Conservation (phyloP, 2,329 filamentous ascomycete species). For the Fusarium circinatum region DNA sequence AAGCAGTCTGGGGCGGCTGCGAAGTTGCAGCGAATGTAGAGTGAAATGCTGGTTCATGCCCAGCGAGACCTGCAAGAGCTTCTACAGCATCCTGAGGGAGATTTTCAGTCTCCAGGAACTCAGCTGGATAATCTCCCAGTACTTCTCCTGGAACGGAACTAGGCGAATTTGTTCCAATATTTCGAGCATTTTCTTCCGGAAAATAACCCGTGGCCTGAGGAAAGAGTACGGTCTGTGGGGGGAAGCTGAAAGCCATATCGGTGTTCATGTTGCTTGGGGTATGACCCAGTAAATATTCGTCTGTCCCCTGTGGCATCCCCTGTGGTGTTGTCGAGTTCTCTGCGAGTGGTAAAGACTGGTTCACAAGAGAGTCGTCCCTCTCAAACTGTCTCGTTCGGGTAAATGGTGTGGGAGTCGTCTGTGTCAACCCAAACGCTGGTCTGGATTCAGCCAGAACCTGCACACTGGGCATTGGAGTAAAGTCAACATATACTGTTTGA, state of each 20-base stretch:
- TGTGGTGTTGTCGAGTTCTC: conserved; percentile 6
- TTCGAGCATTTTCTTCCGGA: background rate
- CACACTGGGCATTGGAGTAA: conserved; percentile 43
- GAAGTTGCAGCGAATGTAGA: conserved; percentile 7
- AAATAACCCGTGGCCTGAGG: conserved; percentile 26
- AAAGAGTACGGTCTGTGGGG: conserved; percentile 33
- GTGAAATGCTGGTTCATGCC: conserved; percentile 19
- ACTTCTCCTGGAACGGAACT: conserved; percentile 10
- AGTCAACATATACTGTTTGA: conserved; percentile 48
- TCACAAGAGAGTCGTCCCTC: conserved; percentile 4
- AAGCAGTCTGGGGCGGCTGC: conserved; percentile 18
- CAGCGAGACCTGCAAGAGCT: conserved; percentile 14
- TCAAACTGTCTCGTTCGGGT: conserved; percentile 35
- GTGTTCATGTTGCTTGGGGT: conserved; percentile 15
- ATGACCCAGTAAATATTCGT: conserved; percentile 21
- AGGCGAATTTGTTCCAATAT: conserved; percentile 6
- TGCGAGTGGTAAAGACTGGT: conserved; percentile 24
- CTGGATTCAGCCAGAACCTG: conserved; percentile 45
- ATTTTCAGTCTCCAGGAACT: conserved; percentile 31
- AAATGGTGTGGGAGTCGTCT: conserved; percentile 39
- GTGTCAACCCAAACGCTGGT: conserved; percentile 38
- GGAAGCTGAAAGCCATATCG: conserved; percentile 32
- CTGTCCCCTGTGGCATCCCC: background rate
- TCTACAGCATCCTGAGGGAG: conserved; percentile 9
- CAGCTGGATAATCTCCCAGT: conserved; percentile 32